Base-by-base conservation (phyloP, 192 early-diverging fungal species). In the Pilobolus umbonatus region DNA sequence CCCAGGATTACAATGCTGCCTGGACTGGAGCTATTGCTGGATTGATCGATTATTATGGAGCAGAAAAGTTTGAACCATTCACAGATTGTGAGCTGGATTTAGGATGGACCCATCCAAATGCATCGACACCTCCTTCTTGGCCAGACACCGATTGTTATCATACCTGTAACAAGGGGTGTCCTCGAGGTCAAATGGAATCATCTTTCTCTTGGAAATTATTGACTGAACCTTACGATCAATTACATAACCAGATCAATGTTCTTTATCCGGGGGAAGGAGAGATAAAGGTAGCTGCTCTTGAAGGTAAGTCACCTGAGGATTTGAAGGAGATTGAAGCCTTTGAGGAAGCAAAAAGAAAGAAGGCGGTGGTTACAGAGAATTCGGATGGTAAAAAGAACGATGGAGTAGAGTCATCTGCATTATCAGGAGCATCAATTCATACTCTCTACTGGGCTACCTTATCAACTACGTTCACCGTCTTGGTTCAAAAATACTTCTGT, bases 91-190 rank as follows among this genome's bases (percentile, higher is more conserved):
- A 39, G 24, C 53, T 73, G 4, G 71, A 73, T 49, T 53, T 73
- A 3, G 71, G 71, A 5, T 73, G 64, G 65, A 6, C 34, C 2
- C 71, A 73, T 50, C 55, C 71, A 0, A 73, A 73, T 31, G 71
- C 71, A 0, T 67, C 71, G 5, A 15, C 44, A 0, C 61, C 60
- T 3, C 71, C 71, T 22, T 28, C 22, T 7, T 73, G 71, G 71
- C 71, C 71, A 0, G 49, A 29, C n/a, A 58, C 63, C 50, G 71
- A 73, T 36, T 73, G 71, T 54, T 73, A 73, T 35, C 71, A 73
- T 43, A 73, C 71, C 6, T 73, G 71, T 47, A 73, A 73, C 31
- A 63, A 62, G 43, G 61, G 61, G 7, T 69, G 67, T 43, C 61
- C 67, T 21, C 61, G 67, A 48, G 67, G 67, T 25, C 24, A 50